Percentiles rank a stretch among this genome's conserved stretches.
These are phyloP conservation scores for Tulasnella sp. DNA, from an alignment of 768 basidiomycete species.

Conservation along the genomic window DNA sequence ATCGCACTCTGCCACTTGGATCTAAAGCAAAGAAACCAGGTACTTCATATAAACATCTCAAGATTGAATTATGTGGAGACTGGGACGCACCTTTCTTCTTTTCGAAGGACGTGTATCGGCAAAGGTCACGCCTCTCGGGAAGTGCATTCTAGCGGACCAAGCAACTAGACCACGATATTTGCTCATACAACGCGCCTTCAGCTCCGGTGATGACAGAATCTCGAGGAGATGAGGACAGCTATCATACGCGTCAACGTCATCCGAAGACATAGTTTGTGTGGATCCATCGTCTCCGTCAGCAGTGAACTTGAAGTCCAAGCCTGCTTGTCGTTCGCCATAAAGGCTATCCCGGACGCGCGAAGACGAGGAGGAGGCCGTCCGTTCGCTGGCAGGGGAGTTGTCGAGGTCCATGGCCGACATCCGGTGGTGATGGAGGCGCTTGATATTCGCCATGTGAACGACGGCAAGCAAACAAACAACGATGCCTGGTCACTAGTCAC, in stretches of 20 bases:
- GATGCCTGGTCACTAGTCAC: too few species aligned
- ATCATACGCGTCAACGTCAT: not conserved
- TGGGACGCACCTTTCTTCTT: constrained; percentile 46
- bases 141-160: constrained; percentile 6
- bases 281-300: constrained; percentile 8
- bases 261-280: not conserved
- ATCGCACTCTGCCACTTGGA: constrained; percentile 50
- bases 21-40: constrained; percentile 25
- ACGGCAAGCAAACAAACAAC: too few species aligned
- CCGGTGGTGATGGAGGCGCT: too few species aligned
- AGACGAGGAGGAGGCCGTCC: too few species aligned
- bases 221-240: constrained; percentile 3
- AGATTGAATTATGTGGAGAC: not conserved
- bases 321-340: too few species aligned
- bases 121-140: not conserved
- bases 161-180: constrained; percentile 10
- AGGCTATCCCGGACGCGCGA: too few species aligned
- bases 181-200: not conserved
- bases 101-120: constrained; percentile 35
- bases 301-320: constrained; percentile 1
- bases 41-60: not conserved
- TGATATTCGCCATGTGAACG: too few species aligned
- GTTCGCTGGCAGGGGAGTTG: too few species aligned
- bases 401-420: too few species aligned
- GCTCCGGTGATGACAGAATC: not conserved